These are phyloP conservation scores for Suillus subluteus DNA, from an alignment of 768 basidiomycete genomes.

Conservation along the genomic window DNA sequence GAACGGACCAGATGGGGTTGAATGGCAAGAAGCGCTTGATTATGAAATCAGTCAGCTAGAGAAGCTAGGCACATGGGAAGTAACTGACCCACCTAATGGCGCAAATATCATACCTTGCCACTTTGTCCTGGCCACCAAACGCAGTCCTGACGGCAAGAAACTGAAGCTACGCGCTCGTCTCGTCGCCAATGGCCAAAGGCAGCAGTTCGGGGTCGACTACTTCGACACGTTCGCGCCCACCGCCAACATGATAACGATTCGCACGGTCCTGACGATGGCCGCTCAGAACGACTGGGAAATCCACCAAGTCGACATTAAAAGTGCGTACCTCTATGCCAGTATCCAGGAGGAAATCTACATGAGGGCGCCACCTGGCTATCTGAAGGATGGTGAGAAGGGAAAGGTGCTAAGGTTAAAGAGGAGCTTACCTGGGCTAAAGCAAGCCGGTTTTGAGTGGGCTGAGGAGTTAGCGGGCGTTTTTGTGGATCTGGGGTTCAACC, in stretches of 20 bases:
- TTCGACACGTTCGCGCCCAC: constrained; percentile 17
- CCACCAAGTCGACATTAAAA: too few relatives aligned
- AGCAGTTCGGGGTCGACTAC: constrained; percentile 21
- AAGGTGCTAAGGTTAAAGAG: constrained; percentile 30
- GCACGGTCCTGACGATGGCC: too few relatives aligned
- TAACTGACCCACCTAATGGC: constrained; percentile 25
- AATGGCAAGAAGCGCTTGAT: constrained; percentile 11
- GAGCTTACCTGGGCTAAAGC: constrained; percentile 27
- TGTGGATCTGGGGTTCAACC: background rate
- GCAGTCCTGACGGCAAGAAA: background rate
- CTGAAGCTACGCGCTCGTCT: background rate
- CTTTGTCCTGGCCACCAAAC: background rate
- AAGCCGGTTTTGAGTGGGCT: constrained; percentile 38
- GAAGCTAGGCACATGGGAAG: constrained; percentile 29
- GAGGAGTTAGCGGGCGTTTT: constrained; percentile 7
- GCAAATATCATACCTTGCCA: constrained; percentile 27
- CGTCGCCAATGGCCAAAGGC: background rate
- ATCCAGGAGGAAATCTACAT: constrained; percentile 40
- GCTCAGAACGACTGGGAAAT: too few relatives aligned
- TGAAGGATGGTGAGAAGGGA: constrained; percentile 18
- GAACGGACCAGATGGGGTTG: background rate
- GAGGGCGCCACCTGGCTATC: constrained; percentile 35
- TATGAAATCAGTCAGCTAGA: constrained; percentile 14
- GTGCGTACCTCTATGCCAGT: too few relatives aligned
- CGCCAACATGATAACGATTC: background rate